A percentile compares a stretch with the other conserved stretches of the same genome.
These are phyloP conservation scores for Coemansia sp. DNA, from an alignment of 192 early-diverging fungal species.

Conservation along the genomic window DNA sequence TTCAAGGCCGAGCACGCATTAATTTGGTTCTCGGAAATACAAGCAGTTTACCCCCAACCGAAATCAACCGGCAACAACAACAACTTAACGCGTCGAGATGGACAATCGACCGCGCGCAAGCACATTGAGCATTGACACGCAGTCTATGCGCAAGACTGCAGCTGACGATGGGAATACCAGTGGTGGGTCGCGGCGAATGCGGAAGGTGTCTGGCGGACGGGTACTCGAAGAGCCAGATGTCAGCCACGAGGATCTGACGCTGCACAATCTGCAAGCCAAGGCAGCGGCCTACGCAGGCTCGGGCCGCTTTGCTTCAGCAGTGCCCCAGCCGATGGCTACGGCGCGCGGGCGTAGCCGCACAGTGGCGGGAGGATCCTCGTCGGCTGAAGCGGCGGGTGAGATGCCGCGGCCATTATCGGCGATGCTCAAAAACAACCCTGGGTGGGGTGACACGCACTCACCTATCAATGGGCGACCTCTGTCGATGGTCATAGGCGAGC, in stretches of 20 bases:
- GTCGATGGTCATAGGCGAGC: conserved; percentile 43
- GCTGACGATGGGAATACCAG: background rate
- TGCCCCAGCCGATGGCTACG: background rate
- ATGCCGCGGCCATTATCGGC: conserved; percentile 3
- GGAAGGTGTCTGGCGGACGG: conserved; percentile 29
- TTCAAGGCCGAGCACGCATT: background rate
- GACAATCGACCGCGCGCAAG: conserved; percentile 38
- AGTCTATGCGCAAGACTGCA: conserved; percentile 9
- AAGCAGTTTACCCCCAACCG: conserved; percentile 1
- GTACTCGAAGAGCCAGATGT: conserved; percentile 24
- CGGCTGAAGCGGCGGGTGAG: background rate
- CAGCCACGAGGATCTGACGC: conserved; percentile 5
- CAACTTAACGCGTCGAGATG: background rate
- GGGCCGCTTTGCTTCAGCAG: conserved; percentile 5
- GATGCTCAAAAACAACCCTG: background rate
- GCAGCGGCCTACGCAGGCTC: conserved; percentile 22
- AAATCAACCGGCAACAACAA: conserved; percentile 6
- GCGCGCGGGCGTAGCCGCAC: conserved; percentile 50
- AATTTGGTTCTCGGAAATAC: conserved; percentile 9
- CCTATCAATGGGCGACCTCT: conserved; percentile 29
- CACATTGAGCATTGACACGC: conserved; percentile 43
- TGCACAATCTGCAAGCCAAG: conserved; percentile 22
- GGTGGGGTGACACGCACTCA: conserved; percentile 13
- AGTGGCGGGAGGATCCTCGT: conserved; percentile 12
- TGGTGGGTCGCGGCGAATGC: conserved; percentile 20